phyloP scores from a whole-genome alignment of 2,329 filamentous ascomycete species.

The Paraphoma sp. region DNA sequence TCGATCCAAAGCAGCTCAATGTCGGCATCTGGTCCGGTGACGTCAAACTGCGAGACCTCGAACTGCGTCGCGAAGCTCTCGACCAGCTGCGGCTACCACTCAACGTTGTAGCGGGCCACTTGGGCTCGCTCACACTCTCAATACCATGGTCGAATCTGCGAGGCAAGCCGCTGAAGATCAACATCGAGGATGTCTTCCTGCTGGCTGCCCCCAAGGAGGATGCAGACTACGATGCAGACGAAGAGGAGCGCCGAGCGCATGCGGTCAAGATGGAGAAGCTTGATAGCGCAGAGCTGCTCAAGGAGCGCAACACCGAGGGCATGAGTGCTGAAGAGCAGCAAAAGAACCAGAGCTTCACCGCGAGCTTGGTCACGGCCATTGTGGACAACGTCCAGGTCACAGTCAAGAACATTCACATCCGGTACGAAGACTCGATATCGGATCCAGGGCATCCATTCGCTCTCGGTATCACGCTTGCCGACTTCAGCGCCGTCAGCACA shows the following conservation, averaged over 20 bases:
- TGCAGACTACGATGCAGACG: constrained; percentile 88
- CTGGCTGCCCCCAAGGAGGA: constrained; percentile 96
- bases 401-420: constrained; percentile 97
- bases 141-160: constrained; percentile 98
- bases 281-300: constrained; percentile 92
- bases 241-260: constrained; percentile 86
- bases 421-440: constrained; percentile 97
- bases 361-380: constrained; percentile 93
- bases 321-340: constrained; percentile 95
- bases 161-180: constrained; percentile 91
- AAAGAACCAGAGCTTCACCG: constrained; percentile 96
- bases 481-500: constrained; percentile 96
- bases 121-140: constrained; percentile 87
- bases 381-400: constrained; percentile 98
- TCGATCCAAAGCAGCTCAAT: constrained; percentile 96
- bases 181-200: constrained; percentile 96
- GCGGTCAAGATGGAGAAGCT: constrained; percentile 99
- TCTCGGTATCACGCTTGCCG: constrained; percentile 87
- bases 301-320: constrained; percentile 89
- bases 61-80: constrained; percentile 91
- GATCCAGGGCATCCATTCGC: constrained; percentile 95
- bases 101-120: constrained; percentile 94
- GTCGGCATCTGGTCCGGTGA: constrained; percentile 99
- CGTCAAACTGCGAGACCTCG: constrained; percentile 90
- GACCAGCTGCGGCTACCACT: constrained; percentile 96